phyloP scores from a whole-genome alignment of 1,139 yeast species.

The Geotrichum cucujoidarum region DNA sequence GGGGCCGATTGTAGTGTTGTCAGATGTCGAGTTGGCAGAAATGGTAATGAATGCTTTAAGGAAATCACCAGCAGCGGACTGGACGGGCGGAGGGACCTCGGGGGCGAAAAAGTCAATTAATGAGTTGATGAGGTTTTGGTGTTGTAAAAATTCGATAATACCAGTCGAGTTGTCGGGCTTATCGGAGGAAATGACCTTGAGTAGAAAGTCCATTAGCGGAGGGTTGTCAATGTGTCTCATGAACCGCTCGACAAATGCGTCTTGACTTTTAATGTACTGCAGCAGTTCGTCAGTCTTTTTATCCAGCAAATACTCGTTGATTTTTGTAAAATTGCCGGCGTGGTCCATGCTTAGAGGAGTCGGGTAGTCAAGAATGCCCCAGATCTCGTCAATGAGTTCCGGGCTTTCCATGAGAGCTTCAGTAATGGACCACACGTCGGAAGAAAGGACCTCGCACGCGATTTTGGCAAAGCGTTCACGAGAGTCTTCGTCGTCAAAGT shows the following conservation, averaged over 20 bases:
- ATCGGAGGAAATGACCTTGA: slow-evolving; percentile 73
- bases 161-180: slow-evolving; percentile 74
- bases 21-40: slow-evolving; percentile 83
- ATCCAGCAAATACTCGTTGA: slow-evolving; percentile 86
- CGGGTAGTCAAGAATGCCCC: slow-evolving; percentile 68
- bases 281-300: slow-evolving; percentile 85
- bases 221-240: slow-evolving; percentile 78
- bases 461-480: slow-evolving; percentile 69
- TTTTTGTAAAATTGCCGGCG: slow-evolving; percentile 88
- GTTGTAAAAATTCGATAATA: slow-evolving; percentile 65
- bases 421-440: slow-evolving; percentile 92
- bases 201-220: slow-evolving; percentile 76
- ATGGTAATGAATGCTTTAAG: slow-evolving; percentile 88
- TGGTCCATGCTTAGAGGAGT: slow-evolving; percentile 66
- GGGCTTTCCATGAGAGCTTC: slow-evolving; percentile 83
- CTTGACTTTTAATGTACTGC: slow-evolving; percentile 61
- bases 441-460: slow-evolving; percentile 84
- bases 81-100: slow-evolving; percentile 59
- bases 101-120: slow-evolving; percentile 56
- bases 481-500: slow-evolving; percentile 31
- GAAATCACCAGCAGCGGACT: slow-evolving; percentile 93
- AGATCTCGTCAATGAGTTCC: slow-evolving; percentile 59
- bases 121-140: slow-evolving; percentile 56
- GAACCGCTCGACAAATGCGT: slow-evolving; percentile 60
- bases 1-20: slow-evolving; percentile 89